A percentile compares a stretch with the other conserved stretches of the same genome.
These are phyloP conservation scores for Leptographium radiaticola DNA, from an alignment of 2,329 filamentous ascomycete genomes.

Conservation along the genomic window DNA sequence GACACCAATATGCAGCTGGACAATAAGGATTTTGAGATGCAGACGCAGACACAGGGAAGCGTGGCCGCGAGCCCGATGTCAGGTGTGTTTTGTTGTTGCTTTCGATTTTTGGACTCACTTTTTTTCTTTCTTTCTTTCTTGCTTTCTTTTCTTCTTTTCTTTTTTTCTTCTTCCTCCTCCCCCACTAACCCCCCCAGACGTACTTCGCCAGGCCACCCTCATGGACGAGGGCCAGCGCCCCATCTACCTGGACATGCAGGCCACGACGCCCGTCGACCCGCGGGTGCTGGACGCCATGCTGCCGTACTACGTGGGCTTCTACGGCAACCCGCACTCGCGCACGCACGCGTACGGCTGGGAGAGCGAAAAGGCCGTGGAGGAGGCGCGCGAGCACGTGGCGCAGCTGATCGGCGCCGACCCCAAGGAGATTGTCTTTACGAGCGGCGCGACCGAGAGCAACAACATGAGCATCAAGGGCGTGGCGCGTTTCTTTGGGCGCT, in stretches of 20 bases:
- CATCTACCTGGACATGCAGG: conserved; percentile 97
- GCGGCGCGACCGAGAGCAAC: conserved; percentile 95
- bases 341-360: conserved; percentile 99
- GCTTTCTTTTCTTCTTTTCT: conserved; percentile 2
- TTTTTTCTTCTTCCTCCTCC: background rate
- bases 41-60: conserved; percentile 37
- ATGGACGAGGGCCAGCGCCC: conserved; percentile 88
- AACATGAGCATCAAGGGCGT: conserved; percentile 99
- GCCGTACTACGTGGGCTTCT: conserved; percentile 83
- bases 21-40: conserved; percentile 64
- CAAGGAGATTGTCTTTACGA: conserved; percentile 98
- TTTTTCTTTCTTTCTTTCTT: background rate
- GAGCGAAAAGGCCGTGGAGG: conserved; percentile 84
- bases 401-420: conserved; percentile 82
- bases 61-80: conserved; percentile 72
- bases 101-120: too few relatives aligned
- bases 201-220: conserved; percentile 81
- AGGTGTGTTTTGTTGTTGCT: conserved; percentile 22
- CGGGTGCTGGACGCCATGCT: conserved; percentile 95
- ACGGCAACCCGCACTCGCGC: conserved; percentile 92
- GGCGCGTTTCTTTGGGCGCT: conserved; percentile 82
- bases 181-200: conserved; percentile 31
- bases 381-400: conserved; percentile 73
- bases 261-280: conserved; percentile 89
- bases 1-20: conserved; percentile 79